phyloP scores from a whole-genome alignment of 1,284 basidiomycete species.

The Boletus mariae region DNA sequence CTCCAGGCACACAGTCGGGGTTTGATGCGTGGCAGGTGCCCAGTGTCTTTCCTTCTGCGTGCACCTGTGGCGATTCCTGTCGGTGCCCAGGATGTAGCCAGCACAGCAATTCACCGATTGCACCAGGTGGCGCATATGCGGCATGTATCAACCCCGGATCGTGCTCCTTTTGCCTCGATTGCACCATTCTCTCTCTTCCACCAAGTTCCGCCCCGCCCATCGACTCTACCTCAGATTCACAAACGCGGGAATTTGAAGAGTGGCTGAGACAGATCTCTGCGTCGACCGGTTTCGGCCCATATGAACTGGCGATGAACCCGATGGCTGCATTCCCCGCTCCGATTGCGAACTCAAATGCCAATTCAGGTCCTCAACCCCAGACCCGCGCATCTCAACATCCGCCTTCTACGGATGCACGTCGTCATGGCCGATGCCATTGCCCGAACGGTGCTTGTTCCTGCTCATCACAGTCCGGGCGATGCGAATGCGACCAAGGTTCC shows the following conservation, averaged over 20 bases:
- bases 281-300: conserved; percentile 21
- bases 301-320: conserved; percentile 29
- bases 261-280: conserved; percentile 43
- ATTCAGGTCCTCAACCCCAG: conserved; percentile 5
- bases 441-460: conserved; percentile 35
- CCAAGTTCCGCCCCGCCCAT: conserved; percentile 30
- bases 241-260: conserved; percentile 44
- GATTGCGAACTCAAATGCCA: conserved; percentile 12
- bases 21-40: conserved; percentile 27
- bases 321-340: conserved; percentile 15
- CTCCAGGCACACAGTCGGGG: conserved; percentile 15
- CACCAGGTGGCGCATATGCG: conserved; percentile 32
- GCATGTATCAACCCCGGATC: conserved; percentile 43
- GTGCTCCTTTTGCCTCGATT: conserved; percentile 58
- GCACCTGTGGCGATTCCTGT: conserved; percentile 53
- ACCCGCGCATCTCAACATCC: conserved; percentile 16
- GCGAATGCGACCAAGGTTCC: conserved; percentile 24
- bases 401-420: conserved; percentile 26
- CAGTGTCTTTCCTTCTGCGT: conserved; percentile 36
- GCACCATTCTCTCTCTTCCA: conserved; percentile 49
- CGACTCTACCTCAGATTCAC: conserved; percentile 22
- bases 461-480: conserved; percentile 32
- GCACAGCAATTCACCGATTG: conserved; percentile 38
- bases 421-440: conserved; percentile 36
- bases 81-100: conserved; percentile 51